Evolutionary conservation across 2,329 filamentous ascomycete species (phyloP).

Genomic region (Plectosphaerella plurivora): DNA sequence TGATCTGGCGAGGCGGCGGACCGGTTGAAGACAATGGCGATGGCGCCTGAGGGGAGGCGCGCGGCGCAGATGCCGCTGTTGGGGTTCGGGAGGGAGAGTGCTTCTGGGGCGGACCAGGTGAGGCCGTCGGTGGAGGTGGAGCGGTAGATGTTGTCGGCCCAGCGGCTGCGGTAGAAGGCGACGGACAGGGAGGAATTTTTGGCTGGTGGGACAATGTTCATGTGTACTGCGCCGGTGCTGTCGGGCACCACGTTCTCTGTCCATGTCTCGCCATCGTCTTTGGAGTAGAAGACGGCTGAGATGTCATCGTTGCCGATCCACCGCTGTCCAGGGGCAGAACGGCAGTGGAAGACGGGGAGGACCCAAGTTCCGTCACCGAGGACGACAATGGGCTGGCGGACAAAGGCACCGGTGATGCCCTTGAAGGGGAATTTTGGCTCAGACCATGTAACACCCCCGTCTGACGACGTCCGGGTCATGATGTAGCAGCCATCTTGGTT

Average conservation of each 20-base stretch:
- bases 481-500: constrained; percentile 37
- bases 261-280: constrained; percentile 34
- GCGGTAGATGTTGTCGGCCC: constrained; percentile 37
- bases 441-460: constrained; percentile 31
- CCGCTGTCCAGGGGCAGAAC: constrained; percentile 29
- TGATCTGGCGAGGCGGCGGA: constrained; percentile 26
- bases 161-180: constrained; percentile 35
- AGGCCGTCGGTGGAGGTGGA: constrained; percentile 33
- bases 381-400: constrained; percentile 33
- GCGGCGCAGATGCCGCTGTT: constrained; percentile 35
- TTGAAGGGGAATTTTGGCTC: constrained; percentile 24
- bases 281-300: constrained; percentile 29
- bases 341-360: constrained; percentile 37
- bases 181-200: constrained; percentile 21
- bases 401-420: constrained; percentile 29
- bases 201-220: constrained; percentile 30
- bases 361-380: constrained; percentile 32
- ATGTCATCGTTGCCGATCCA: constrained; percentile 41
- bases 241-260: constrained; percentile 28
- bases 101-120: constrained; percentile 27
- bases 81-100: constrained; percentile 34
- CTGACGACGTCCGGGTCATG: constrained; percentile 27
- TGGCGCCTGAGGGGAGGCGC: constrained; percentile 25
- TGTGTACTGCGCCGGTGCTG: constrained; percentile 35
- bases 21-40: constrained; percentile 35